Percentiles rank a stretch among this genome's conserved stretches.
Evolutionary conservation across 495 filamentous ascomycete species (phyloP).

Genomic region (Jackrogersella multiformis): DNA sequence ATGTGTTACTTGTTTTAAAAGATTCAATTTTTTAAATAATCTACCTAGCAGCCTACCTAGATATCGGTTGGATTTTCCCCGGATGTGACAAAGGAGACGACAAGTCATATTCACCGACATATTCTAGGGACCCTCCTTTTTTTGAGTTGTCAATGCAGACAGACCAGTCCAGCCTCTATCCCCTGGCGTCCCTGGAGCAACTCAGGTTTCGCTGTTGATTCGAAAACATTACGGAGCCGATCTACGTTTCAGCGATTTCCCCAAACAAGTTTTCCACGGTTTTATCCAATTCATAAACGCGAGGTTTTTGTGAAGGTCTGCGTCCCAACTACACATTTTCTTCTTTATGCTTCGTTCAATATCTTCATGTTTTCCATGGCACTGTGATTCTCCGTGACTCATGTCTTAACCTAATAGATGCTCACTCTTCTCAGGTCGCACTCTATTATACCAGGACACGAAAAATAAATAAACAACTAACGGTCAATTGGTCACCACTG

Average conservation of each 20-base stretch:
- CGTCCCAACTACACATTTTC: neutral
- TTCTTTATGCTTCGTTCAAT: neutral
- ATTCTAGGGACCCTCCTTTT: neutral
- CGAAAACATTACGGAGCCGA: conserved; percentile 17
- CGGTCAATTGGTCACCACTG: neutral
- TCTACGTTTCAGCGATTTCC: conserved; percentile 18
- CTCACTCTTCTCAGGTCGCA: neutral
- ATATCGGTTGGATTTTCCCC: conserved; percentile 1
- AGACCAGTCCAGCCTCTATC: neutral
- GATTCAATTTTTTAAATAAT: neutral
- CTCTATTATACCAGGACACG: neutral
- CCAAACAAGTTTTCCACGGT: conserved; percentile 4
- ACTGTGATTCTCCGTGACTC: neutral
- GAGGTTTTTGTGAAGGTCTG: neutral
- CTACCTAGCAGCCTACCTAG: neutral
- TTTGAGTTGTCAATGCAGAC: conserved; percentile 3
- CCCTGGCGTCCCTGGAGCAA: conserved; percentile 14
- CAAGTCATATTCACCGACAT: neutral
- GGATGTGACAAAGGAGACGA: neutral
- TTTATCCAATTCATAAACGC: conserved; percentile 13
- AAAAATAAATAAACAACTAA: neutral
- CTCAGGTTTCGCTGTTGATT: conserved; percentile 31
- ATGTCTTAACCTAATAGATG: neutral
- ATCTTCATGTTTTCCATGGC: neutral
- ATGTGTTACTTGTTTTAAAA: neutral